phyloP scores from a whole-genome alignment of 495 filamentous ascomycete species.

The Achaetomiella virescens region DNA sequence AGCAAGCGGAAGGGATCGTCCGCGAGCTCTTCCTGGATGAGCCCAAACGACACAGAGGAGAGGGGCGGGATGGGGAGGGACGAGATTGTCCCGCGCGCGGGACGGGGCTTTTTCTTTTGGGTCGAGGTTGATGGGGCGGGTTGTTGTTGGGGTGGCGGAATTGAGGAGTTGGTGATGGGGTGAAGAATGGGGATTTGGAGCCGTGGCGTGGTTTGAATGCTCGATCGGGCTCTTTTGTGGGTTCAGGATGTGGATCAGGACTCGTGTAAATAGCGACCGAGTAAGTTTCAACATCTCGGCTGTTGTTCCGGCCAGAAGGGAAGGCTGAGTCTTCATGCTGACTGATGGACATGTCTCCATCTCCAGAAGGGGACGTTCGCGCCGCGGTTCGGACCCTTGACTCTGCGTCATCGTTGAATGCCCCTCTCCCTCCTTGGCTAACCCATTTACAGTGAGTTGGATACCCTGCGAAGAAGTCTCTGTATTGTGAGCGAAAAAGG shows the following conservation, averaged over 20 bases:
- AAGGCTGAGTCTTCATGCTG: neutral
- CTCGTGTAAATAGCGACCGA: neutral
- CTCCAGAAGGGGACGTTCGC: too few relatives aligned
- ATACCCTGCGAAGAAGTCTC: too few relatives aligned
- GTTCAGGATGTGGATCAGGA: neutral
- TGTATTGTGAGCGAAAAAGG: neutral
- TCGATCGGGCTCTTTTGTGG: neutral
- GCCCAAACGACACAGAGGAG: conserved; percentile 56
- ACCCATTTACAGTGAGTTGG: too few relatives aligned
- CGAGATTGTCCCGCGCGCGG: conserved; percentile 48
- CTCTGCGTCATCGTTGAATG: too few relatives aligned
- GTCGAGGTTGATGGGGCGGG: conserved; percentile 6
- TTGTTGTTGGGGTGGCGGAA: neutral
- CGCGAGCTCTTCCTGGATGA: conserved; percentile 77
- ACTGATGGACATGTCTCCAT: too few relatives aligned
- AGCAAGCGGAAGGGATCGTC: conserved; percentile 65
- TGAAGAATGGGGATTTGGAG: conserved; percentile 41
- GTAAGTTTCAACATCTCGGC: neutral
- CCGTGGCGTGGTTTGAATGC: conserved; percentile 14
- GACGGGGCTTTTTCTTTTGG: conserved; percentile 20
- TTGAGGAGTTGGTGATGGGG: conserved; percentile 3
- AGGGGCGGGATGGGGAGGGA: conserved; percentile 68
- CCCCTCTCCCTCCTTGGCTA: too few relatives aligned
- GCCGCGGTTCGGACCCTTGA: too few relatives aligned
- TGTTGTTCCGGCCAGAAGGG: neutral